Evolutionary conservation across 805 yeast species (phyloP), one percentile per base, ranked within the genome.

Genomic region (Schwanniomyces pseudopolymorphus): DNA sequence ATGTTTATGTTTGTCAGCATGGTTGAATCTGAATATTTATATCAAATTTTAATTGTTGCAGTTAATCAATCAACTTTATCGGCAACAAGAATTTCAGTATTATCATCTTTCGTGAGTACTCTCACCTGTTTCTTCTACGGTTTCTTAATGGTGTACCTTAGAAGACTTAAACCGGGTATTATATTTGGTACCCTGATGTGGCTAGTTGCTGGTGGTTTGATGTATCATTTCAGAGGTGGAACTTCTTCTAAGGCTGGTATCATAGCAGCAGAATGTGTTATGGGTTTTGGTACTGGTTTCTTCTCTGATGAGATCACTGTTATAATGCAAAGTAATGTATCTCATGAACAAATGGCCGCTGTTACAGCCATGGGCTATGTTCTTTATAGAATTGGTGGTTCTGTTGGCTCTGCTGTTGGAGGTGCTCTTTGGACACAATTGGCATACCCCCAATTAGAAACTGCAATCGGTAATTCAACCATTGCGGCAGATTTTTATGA

Each of bases 121-220:
- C 46, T 57, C 14, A 48, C 40, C 37, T 58, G 56, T 21, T 37
- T 53, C 31, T 45, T 49, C 40, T 49, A 48, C 27, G 59, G 59
- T 16, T 47, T 57, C 26, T 39, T 50, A 36, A 39, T 54, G 21
- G 56, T 51, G 9, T 21, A 40, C 20, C 33, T 48, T 38, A 52
- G 48, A 47, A 50, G 50, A 33, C 53, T 62, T 21, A 84, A 84
- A 58, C 70, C 69, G 1, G 81, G 79, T 60, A 78, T 83, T 46
- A 46, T 81, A 14, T 72, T 75, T 48, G 89, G 89, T 31, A 60
- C 76, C 9, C 53, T 59, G 28, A 60, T 79, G 58, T 83, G 85
- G 83, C 58, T 81, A 33, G 60, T 83, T 10, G 72, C 84, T 5
- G 67, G 78, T 69, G 89, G 88, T 42, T 52, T 84, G 35, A 64